Evolutionary conservation across 495 filamentous ascomycete species (phyloP), one percentile per base, ranked within the genome.

Genomic region (Ramalina intermedia): DNA sequence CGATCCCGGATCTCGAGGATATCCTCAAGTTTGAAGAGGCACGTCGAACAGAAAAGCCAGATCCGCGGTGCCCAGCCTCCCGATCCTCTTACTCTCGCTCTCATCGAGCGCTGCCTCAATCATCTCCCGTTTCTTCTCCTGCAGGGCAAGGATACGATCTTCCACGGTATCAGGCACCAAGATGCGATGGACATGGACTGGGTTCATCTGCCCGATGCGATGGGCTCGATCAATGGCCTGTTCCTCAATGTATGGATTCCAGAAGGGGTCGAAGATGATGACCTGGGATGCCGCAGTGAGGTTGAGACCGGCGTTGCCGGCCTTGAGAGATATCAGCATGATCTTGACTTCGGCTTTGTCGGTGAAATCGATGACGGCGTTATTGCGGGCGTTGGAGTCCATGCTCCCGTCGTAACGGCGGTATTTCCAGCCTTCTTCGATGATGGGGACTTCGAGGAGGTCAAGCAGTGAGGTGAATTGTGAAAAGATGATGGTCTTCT

Each of bases 171-270:
- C 71, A 49, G 78, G 53, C 23, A 94, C 75, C 4, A 95, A 63
- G 20, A 96, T 70, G 4, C 85, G 82, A 61, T 96, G 85, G 7
- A 96, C 80, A 47, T 77, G 71, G 5, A 96, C 90, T 13, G 75
- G 65, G 0, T 72, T 71, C 52, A 69, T 69, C 69, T 96, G 90
- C 13, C 88, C 89, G 48, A 96, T 86, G 4, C 90, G 83, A 61
- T 96, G 84, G 3, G 90, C 86, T 36, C 90, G 85, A 63, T 95
- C 91, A 48, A 96, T 81, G 1, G 90, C 90, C 62, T 96, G 90
- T 56, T 89, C 85, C 66, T 96, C 90, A 23, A 94, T 82, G 60
- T 82, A 95, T 0, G 90, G 88, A 52, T 96, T 96, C 86, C 91
- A 96, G 68, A 94, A 95, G 0, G 90, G 90, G 55, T 96, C 90